Conservation (phyloP, 371 early-diverging fungal genomes). For the Phascolomyces articulosus region DNA sequence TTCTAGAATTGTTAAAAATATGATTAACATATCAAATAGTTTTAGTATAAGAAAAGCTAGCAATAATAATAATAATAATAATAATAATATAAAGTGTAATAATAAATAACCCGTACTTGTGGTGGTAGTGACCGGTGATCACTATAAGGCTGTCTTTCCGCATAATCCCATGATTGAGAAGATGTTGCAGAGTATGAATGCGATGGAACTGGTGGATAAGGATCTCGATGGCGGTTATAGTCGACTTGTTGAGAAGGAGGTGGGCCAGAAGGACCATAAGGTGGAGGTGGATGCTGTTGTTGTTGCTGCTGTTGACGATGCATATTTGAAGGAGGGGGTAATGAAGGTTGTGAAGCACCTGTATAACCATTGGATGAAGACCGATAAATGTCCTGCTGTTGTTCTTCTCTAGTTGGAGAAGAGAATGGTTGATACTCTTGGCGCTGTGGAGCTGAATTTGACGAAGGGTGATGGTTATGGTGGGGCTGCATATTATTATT, state of each 20-base stretch:
- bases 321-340: slow-evolving; percentile 3
- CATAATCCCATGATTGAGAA: slow-evolving; percentile 13
- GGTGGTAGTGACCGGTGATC: slow-evolving; percentile 2
- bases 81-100: too few relatives aligned
- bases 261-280: too few relatives aligned
- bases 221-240: slow-evolving; percentile 15
- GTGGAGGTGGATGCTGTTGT: not conserved
- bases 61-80: not conserved
- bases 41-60: not conserved
- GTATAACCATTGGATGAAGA: slow-evolving; percentile 15
- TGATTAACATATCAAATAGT: not conserved
- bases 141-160: slow-evolving; percentile 8
- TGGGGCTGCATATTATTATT: not conserved
- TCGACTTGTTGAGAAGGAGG: slow-evolving; percentile 1
- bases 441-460: not conserved
- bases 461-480: slow-evolving; percentile 5
- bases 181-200: slow-evolving; percentile 5
- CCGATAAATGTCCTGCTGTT: slow-evolving; percentile 18
- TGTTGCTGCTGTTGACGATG: slow-evolving; percentile 11
- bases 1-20: not conserved
- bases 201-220: slow-evolving; percentile 14
- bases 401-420: slow-evolving; percentile 11
- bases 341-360: slow-evolving; percentile 19
- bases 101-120: not conserved
- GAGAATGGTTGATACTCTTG: slow-evolving; percentile 3